Evolutionary conservation across 1,139 yeast genomes (phyloP), one percentile per base, ranked within the genome.

Genomic region (Hansenula lynferdii): DNA sequence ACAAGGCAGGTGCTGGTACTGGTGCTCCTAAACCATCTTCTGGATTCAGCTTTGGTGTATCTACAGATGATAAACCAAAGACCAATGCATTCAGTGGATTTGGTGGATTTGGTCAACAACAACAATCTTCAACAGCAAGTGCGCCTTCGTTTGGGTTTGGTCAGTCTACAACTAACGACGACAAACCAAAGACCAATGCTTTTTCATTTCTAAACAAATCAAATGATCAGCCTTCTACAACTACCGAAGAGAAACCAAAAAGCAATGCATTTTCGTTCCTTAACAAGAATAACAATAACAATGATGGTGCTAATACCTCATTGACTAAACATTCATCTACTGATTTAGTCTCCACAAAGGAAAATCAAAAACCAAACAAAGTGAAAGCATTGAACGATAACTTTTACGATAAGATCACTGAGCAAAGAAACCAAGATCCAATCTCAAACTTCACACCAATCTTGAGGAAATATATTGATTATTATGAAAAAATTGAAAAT

Each of bases 361-460:
- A 39, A 22, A 25, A 43, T 2, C 45, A 44, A 8, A 52, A 49
- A 44, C 54, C 57, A 23, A 48, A 44, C 61, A 76, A 77, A 51
- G 57, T 80, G 27, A 75, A 71, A 51, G 95, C 95, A 1, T 69
- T 87, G 55, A 86, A 86, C 57, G 73, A 75, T 20, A 77, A 72
- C 43, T 83, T 87, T 49, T 62, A 75, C 22, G 68, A 69, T 17
- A 66, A 77, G 23, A 58, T 87, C 34, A 63, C 64, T 26, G 61
- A 65, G 26, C 64, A 73, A 21, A 59, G 70, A 34, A 50, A 54
- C 2, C 61, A 65, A 4, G 74, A 76, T 44, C 71, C 80, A 0
- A 65, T 76, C 17, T 80, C 75, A 1, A 77, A 85, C 50, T 75
- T 85, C 55, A 62, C 77, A 0, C 67, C 75, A 8, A 61, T 79